Conservation (phyloP, 2,329 filamentous ascomycete genomes). For the Teratosphaeriaceae sp. region DNA sequence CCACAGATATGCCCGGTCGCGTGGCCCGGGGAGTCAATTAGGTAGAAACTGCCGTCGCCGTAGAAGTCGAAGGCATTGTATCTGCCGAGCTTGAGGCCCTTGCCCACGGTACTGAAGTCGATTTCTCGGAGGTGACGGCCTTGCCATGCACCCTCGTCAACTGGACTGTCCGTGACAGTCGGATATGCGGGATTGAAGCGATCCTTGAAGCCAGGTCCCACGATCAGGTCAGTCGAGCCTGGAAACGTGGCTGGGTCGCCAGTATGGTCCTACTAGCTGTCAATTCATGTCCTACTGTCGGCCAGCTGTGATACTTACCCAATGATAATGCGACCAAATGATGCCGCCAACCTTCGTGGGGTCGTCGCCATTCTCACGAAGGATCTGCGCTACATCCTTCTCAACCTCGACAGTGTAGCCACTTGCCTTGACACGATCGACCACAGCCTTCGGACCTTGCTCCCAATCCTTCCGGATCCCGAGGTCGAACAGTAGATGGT, state of each 20-base stretch:
- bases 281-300: background rate
- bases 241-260: constrained; percentile 39
- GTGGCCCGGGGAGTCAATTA: constrained; percentile 48
- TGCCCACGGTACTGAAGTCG: constrained; percentile 23
- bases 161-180: constrained; percentile 26
- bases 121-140: constrained; percentile 31
- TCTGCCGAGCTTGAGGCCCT: constrained; percentile 33
- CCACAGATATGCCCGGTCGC: constrained; percentile 44
- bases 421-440: constrained; percentile 19
- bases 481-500: constrained; percentile 37
- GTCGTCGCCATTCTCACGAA: constrained; percentile 33
- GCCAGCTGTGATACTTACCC: constrained; percentile 6
- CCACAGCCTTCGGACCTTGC: constrained; percentile 26
- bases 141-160: constrained; percentile 33
- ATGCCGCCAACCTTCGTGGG: constrained; percentile 31
- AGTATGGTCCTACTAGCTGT: constrained; percentile 28
- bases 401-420: constrained; percentile 33
- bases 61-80: constrained; percentile 48
- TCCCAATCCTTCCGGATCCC: constrained; percentile 38
- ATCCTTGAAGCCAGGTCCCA: constrained; percentile 40
- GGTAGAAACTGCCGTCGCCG: constrained; percentile 49
- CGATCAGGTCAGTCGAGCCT: constrained; percentile 34
- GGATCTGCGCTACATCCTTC: constrained; percentile 36
- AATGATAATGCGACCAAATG: constrained; percentile 28
- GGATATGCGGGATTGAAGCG: constrained; percentile 37